Evolutionary conservation across 495 filamentous ascomycete species (phyloP), one percentile per base, ranked within the genome.

Genomic region (Barbatosphaeria neglecta): DNA sequence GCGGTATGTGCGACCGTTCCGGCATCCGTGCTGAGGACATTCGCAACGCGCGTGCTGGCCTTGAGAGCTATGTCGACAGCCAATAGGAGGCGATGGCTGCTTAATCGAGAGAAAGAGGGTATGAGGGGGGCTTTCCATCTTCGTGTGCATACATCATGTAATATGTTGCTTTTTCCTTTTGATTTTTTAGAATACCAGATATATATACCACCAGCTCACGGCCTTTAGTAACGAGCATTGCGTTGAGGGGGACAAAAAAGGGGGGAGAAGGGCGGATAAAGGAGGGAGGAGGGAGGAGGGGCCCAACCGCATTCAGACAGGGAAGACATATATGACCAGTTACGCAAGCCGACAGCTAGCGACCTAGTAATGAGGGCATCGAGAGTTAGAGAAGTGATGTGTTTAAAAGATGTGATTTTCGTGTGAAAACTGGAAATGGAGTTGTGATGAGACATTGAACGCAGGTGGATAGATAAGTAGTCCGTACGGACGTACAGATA

Each of bases 1-100:
- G 84, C 50, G 72, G 81, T 1, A 96, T 98, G 90, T 98, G 92
- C 61, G 90, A 96, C 17, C 68, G 84, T 20, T 88, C 87, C 50
- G 90, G 90, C 0, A 95, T 97, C 50, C 61, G 76, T 6, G 62
- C 72, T 41, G 84, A 87, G 55, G 88, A 97, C 66, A 83, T 90
- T 43, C 38, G 37, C 13, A 46, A 44, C 1, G 66, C 66, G 25
- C 53, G 37, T 47, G 60, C 52, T 19, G 52, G 45, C 37, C 39
- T 41, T 1, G 39, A 22, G 39, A 41, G 39, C 31, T 35, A 39
- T 56, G 45, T 53, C 24, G 15, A 50, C 31, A 18, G 7, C 55
- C 33, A 47, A 50, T 49, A 45, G 4, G 55, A 41, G 13, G 47
- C 45, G 18, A 43, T 37, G 39, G 37, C 22, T 16, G 19, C 3